Evolutionary conservation across 768 basidiomycete species (phyloP), one percentile per base, ranked within the genome.

Genomic region (Panellus pusillus): DNA sequence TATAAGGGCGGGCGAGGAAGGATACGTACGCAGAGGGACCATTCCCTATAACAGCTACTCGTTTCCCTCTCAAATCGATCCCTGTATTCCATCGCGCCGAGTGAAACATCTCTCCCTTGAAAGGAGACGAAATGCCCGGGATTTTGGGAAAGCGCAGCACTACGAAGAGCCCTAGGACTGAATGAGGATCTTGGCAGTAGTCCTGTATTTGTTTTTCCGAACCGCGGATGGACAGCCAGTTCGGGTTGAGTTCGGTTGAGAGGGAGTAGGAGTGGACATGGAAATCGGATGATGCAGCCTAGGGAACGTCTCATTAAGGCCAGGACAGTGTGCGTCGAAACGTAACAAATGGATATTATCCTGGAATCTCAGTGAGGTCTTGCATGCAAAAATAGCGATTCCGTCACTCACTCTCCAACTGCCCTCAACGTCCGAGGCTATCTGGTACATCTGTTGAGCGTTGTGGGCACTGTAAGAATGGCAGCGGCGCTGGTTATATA

Each of bases 1-100:
- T 17, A 15, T 15, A 4, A n/a, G 38, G 13, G n/a, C n/a, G n/a
- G 6, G 37, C 24, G 24, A 6, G 24, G 24, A 24, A 61, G 17
- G 38, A 56, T n/a, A 70, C 74, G 42, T 60, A 82, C 75, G 77
- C 80, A 31, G 80, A 79, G 31, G 75, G 74, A 1, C 80, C 84
- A 59, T 82, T 84, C n/a, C 83, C 85, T 54, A 85, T 74, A 6
- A 86, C 77, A 1, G 77, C 83, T 6, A 87, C 74, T 9, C 70
- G 68, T 63, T 82, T 82, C 7, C 71, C 71, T 8, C 62, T 61
- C 19, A 84, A 65, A 11, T 74, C 67, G 5, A 74, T 67, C 8
- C 67, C 66, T 1, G 65, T 48, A 27, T 74, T 61, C 81, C 83
- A 86, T 14, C 69, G 58, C 8, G 79, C 77, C 6, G 81, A 79